A percentile compares a stretch with the other conserved stretches of the same genome.
Evolutionary conservation across 140 eudicot genomes (phyloP).

Genomic region (Senecio squalidus): DNA sequence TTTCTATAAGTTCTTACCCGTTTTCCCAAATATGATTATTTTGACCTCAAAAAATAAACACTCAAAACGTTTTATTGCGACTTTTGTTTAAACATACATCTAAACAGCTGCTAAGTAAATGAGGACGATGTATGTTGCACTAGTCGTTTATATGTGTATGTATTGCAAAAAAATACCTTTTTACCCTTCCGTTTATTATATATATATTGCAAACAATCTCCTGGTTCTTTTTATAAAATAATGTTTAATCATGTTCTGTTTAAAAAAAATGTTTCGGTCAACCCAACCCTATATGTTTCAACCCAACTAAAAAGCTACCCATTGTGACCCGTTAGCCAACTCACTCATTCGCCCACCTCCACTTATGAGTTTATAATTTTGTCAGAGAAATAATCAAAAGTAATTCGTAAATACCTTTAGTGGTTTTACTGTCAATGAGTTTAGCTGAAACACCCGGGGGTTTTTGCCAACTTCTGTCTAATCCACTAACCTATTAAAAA

Average conservation of each 20-base stretch:
- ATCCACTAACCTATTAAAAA: slow-evolving; percentile 64
- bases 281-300: too few species aligned
- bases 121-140: neutral
- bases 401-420: slow-evolving; percentile 47
- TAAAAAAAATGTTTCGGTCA: too few species aligned
- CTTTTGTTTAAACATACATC: neutral
- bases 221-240: too few species aligned
- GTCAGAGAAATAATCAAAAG: neutral
- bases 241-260: too few species aligned
- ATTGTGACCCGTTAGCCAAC: too few species aligned
- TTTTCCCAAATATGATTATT: too few species aligned
- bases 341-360: too few species aligned
- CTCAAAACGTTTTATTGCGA: neutral
- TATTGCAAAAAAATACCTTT: slow-evolving; percentile 4
- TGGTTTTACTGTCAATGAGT: slow-evolving; percentile 67
- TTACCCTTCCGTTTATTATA: neutral
- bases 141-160: neutral
- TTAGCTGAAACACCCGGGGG: slow-evolving; percentile 93
- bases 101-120: neutral
- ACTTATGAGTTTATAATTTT: neutral
- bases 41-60: too few species aligned
- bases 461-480: slow-evolving; percentile 99
- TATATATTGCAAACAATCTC: too few species aligned
- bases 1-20: neutral
- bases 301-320: too few species aligned